Evolutionary conservation across 2,329 filamentous ascomycete genomes (phyloP).

Genomic region (Geosmithia flava): DNA sequence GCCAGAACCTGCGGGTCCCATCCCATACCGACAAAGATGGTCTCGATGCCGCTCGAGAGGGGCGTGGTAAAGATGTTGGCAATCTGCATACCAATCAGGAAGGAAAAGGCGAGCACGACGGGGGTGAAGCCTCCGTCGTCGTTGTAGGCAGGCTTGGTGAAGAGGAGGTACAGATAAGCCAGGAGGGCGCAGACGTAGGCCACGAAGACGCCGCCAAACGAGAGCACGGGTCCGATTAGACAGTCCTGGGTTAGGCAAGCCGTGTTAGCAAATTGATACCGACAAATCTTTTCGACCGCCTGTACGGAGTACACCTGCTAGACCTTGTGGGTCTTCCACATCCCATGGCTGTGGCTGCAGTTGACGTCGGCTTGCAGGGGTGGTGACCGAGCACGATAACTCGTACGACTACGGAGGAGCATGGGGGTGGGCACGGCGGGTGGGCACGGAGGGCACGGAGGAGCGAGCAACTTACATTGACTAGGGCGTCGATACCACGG

Average conservation of each 20-base stretch:
- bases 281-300: too few relatives aligned
- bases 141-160: constrained; percentile 75
- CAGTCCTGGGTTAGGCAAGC: constrained; percentile 46
- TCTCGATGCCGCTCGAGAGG: constrained; percentile 77
- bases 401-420: too few relatives aligned
- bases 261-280: neutral
- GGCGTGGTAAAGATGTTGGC: constrained; percentile 84
- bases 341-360: too few relatives aligned
- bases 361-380: too few relatives aligned
- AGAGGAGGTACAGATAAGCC: constrained; percentile 75
- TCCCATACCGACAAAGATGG: constrained; percentile 71
- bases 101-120: constrained; percentile 72
- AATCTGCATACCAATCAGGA: constrained; percentile 83
- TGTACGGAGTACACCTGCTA: too few relatives aligned
- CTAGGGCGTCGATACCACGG: constrained; percentile 77
- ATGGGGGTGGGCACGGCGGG: too few relatives aligned
- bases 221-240: constrained; percentile 61
- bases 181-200: constrained; percentile 72
- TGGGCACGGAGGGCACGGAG: too few relatives aligned
- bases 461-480: constrained; percentile 41
- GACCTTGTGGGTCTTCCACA: too few relatives aligned
- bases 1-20: constrained; percentile 66
- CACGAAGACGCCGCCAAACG: constrained; percentile 72
- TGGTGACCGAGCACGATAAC: too few relatives aligned
- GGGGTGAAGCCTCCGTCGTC: constrained; percentile 53